Evolutionary conservation across 495 filamentous ascomycete genomes (phyloP).

Genomic region (Daldinia grandis): DNA sequence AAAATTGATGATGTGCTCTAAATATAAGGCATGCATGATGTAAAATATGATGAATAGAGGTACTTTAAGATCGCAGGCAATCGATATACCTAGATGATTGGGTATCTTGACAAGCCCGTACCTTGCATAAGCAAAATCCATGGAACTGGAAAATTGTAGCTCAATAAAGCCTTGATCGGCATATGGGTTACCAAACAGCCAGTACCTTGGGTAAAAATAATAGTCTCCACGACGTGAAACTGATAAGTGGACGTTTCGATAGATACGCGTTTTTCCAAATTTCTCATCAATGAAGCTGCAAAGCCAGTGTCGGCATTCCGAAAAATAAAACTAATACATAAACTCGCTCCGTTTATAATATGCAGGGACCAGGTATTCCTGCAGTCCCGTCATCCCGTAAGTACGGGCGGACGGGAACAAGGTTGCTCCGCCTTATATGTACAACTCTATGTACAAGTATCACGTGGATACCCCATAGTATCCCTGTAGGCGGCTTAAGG

Average conservation of each 20-base stretch:
- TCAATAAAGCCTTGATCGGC: not conserved
- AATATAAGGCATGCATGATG: not conserved
- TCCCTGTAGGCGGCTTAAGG: not conserved
- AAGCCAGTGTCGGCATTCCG: too few relatives aligned
- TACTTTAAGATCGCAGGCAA: too few relatives aligned
- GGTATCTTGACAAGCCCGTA: slow-evolving; percentile 10
- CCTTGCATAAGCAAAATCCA: slow-evolving; percentile 29
- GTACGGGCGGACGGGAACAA: not conserved
- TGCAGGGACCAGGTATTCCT: too few relatives aligned
- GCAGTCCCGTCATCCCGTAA: too few relatives aligned
- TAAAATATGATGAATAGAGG: not conserved
- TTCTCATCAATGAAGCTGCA: too few relatives aligned
- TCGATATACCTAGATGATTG: not conserved
- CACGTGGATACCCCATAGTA: not conserved
- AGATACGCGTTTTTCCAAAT: too few relatives aligned
- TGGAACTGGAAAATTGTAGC: not conserved
- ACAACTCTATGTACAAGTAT: too few relatives aligned
- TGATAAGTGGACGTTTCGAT: not conserved
- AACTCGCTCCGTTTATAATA: too few relatives aligned
- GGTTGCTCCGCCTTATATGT: not conserved
- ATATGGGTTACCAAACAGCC: not conserved
- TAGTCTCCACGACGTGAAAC: too few relatives aligned
- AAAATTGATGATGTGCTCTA: not conserved
- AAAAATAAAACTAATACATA: too few relatives aligned
- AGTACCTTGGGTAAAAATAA: too few relatives aligned